Base-by-base conservation (phyloP, 176 grass and related monocot genomes). In the Raddia distichophylla region DNA sequence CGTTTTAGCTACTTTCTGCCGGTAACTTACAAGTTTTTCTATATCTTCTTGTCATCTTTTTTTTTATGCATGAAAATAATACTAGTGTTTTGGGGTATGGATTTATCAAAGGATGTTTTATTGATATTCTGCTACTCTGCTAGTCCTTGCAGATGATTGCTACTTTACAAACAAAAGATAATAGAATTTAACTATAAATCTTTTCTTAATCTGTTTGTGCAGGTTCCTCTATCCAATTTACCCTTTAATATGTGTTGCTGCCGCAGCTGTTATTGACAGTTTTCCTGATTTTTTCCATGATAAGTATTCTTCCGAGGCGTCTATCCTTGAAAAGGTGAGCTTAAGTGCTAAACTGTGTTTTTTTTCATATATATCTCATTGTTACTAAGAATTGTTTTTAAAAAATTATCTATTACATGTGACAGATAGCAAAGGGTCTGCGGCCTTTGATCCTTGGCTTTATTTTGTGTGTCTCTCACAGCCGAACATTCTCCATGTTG, bases 161-260 rank as follows among this genome's bases (percentile, higher is more conserved):
- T 66, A 80, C 49, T 47, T 46, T 77, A 44, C 40, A 65, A 3
- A 56, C 40, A 56, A 46, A 70, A 71, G 34, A 48, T 61, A 77
- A 77, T 70, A 4, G 14, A 82, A 52, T 67, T 47, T 88, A 37
- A 88, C 67, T 14, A 10, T 14, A 10, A 7, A 2, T 11, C 3
- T 77, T 72, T 69, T 61, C 52, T 64, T 33, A 55, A 82, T 88
- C 73, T 85, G 10, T 71, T 12, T 71, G 4, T 83, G 87, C 84
- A 99, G 96, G 76, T 99, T 99, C 86, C 92, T 99, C 61, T 99
- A 99, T 90, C 93, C 96, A 85, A 95, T 99, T 64, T 99, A 99
- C 75, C 85, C 96, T 71, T 90, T 99, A 58, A 99, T 99, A 82
- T 99, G 96, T 83, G 82, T 95, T 56, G 93, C 96, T 33, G 93